Percentiles rank a stretch among this genome's conserved stretches.
Evolutionary conservation across 495 filamentous ascomycete genomes (phyloP).

Genomic region (Penicillium alfredii): DNA sequence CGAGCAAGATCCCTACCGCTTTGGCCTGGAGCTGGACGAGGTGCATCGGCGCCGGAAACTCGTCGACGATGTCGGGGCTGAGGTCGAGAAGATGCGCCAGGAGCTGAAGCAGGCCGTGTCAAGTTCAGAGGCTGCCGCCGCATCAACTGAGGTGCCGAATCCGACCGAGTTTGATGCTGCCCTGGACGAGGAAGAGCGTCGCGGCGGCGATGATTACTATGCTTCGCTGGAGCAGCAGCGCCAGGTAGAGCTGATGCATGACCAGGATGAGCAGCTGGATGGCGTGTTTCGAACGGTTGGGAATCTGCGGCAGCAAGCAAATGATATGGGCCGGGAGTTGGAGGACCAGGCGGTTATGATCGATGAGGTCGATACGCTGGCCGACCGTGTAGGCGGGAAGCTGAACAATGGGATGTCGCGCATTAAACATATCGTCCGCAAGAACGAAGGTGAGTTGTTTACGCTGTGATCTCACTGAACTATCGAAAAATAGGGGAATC

Average conservation of each 20-base stretch:
- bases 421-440: conserved; percentile 74
- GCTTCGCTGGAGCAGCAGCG: conserved; percentile 88
- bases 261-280: conserved; percentile 90
- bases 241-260: conserved; percentile 85
- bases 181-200: conserved; percentile 28
- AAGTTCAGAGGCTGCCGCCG: conserved; percentile 14
- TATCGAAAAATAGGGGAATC: conserved; percentile 14
- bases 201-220: conserved; percentile 59
- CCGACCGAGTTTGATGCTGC: conserved; percentile 61
- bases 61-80: conserved; percentile 81
- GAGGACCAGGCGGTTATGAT: conserved; percentile 86
- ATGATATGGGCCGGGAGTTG: conserved; percentile 90
- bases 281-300: conserved; percentile 90
- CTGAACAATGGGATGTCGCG: conserved; percentile 80
- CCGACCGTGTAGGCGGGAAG: conserved; percentile 81
- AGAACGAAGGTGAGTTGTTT: conserved; percentile 91
- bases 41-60: conserved; percentile 73
- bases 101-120: conserved; percentile 60
- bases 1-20: conserved; percentile 83
- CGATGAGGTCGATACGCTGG: conserved; percentile 71
- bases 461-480: too few relatives aligned
- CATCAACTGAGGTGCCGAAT: conserved; percentile 55
- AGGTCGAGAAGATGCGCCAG: conserved; percentile 82
- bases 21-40: conserved; percentile 79
- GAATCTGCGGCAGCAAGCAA: conserved; percentile 79